A percentile compares a stretch with the other conserved stretches of the same genome.
Conservation (phyloP, 345 rosid genomes). For the Noccaea caerulescens region DNA sequence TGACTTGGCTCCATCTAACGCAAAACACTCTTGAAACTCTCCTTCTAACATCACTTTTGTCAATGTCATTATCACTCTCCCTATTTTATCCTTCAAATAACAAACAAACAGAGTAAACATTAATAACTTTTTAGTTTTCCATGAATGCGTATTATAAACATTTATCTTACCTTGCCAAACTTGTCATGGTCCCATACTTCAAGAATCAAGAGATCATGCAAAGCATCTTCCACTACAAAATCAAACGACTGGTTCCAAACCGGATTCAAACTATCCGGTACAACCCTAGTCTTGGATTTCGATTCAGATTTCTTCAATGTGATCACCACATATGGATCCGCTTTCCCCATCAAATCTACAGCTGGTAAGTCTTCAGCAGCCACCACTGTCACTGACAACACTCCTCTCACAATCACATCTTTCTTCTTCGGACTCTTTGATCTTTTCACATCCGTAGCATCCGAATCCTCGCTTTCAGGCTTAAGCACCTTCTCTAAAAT, state of each 20-base stretch:
- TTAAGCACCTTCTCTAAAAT: slow-evolving; percentile 76
- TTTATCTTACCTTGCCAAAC: slow-evolving; percentile 68
- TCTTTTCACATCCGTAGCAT: slow-evolving; percentile 24
- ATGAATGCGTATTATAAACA: too few species aligned
- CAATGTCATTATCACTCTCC: slow-evolving; percentile 83
- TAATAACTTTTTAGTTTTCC: not conserved
- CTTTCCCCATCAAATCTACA: slow-evolving; percentile 77
- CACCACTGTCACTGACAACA: slow-evolving; percentile 70
- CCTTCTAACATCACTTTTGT: slow-evolving; percentile 83
- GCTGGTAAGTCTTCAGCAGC: slow-evolving; percentile 76
- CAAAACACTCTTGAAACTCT: slow-evolving; percentile 62
- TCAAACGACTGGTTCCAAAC: slow-evolving; percentile 97
- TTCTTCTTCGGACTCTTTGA: slow-evolving; percentile 48
- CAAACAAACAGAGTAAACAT: not conserved
- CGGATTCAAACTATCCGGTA: slow-evolving; percentile 76
- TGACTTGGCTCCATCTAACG: slow-evolving; percentile 63
- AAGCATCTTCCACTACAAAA: slow-evolving; percentile 90
- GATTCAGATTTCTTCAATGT: slow-evolving; percentile 72
- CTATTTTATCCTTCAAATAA: slow-evolving; percentile 61
- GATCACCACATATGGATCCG: slow-evolving; percentile 80
- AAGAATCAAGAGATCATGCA: slow-evolving; percentile 74
- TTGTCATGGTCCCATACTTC: slow-evolving; percentile 90
- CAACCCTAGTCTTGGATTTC: slow-evolving; percentile 79
- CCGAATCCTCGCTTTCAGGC: slow-evolving; percentile 47
- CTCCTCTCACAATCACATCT: slow-evolving; percentile 83